Conservation (phyloP, 805 yeast species). For the Nakazawaea pomicola region DNA sequence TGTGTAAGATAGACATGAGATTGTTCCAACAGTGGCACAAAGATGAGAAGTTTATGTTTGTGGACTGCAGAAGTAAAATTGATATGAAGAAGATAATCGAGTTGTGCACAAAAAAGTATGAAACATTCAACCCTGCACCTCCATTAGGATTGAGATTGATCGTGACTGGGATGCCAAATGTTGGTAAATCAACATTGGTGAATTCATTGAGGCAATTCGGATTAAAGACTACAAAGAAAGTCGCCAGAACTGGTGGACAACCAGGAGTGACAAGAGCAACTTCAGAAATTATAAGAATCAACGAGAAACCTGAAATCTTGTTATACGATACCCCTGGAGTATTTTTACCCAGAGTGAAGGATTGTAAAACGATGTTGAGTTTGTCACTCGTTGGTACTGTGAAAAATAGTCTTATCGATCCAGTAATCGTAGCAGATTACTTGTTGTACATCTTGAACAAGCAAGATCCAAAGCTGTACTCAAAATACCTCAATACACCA, state of each 20-base stretch:
- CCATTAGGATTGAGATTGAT: constrained; percentile 77
- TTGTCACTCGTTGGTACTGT: constrained; percentile 75
- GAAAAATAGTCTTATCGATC: constrained; percentile 65
- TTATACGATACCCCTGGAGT: constrained; percentile 94
- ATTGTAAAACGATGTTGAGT: constrained; percentile 66
- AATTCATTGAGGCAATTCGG: constrained; percentile 55
- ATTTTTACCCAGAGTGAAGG: constrained; percentile 67
- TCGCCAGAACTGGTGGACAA: constrained; percentile 77
- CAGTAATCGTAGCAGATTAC: constrained; percentile 82
- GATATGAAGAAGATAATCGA: constrained; percentile 50
- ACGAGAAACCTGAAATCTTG: constrained; percentile 55
- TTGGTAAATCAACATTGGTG: constrained; percentile 89
- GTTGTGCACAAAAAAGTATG: constrained; percentile 39
- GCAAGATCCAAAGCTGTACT: constrained; percentile 43
- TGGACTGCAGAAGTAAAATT: constrained; percentile 50
- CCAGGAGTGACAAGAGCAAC: constrained; percentile 89
- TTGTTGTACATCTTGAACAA: constrained; percentile 68
- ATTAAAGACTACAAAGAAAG: constrained; percentile 40
- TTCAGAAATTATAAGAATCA: constrained; percentile 66
- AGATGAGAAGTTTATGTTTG: constrained; percentile 42
- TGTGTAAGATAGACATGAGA: constrained; percentile 38
- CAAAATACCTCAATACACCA: constrained; percentile 48
- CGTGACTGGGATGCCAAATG: constrained; percentile 94
- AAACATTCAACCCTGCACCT: constrained; percentile 57
- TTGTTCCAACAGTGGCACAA: constrained; percentile 45